These are phyloP conservation scores for Tuctoria greenei DNA, from an alignment of 176 grass and related monocot genomes.

Conservation along the genomic window DNA sequence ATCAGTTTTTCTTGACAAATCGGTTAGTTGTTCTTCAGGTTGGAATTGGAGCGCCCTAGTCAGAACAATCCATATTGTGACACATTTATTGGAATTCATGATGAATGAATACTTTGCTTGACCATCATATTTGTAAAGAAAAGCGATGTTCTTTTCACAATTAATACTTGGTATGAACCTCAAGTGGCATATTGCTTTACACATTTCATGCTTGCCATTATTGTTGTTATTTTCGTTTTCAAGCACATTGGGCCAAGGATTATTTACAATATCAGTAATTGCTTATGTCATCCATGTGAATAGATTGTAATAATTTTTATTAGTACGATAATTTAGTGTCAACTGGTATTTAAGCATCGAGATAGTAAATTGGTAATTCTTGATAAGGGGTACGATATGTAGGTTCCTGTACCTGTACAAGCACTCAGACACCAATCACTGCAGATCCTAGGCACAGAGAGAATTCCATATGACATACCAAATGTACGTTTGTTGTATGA, in stretches of 20 bases:
- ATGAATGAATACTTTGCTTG: background rate
- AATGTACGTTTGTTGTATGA: background rate
- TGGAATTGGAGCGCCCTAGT: background rate
- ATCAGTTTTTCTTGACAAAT: background rate
- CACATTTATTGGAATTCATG: background rate
- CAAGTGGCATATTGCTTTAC: background rate
- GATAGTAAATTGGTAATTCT: background rate
- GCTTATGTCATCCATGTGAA: background rate
- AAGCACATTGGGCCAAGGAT: background rate
- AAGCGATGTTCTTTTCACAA: background rate
- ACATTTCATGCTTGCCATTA: background rate
- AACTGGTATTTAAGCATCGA: background rate
- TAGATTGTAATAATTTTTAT: slow-evolving; percentile 2
- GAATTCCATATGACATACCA: background rate
- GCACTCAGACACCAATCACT: background rate
- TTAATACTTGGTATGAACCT: background rate
- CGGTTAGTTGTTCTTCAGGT: background rate
- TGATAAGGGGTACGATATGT: background rate
- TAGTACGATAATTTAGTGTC: background rate
- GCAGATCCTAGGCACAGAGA: background rate
- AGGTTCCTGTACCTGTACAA: background rate
- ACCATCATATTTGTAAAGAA: background rate
- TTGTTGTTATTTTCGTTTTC: background rate
- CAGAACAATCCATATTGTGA: background rate
- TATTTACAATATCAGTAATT: background rate